A percentile compares a stretch with the other conserved stretches of the same genome.
phyloP scores from a whole-genome alignment of 1,284 basidiomycete species.

The Ceratobasidium sp. region DNA sequence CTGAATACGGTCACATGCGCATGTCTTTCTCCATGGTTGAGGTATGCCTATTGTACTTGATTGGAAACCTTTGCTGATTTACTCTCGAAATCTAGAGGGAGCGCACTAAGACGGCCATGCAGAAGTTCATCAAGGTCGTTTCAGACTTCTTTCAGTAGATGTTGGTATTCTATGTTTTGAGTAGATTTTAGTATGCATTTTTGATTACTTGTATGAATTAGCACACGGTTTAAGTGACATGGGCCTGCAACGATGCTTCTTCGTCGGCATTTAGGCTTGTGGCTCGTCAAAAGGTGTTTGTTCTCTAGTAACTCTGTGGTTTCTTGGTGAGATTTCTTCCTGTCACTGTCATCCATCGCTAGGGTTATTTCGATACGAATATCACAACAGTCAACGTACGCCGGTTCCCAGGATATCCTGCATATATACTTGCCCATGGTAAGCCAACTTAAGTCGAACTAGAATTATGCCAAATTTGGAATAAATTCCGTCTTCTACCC shows the following conservation, averaged over 20 bases:
- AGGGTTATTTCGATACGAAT: too few species aligned
- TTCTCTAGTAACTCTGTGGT: too few species aligned
- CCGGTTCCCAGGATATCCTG: too few species aligned
- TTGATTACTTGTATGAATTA: not conserved
- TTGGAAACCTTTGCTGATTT: not conserved
- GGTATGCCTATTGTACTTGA: conserved; percentile 58
- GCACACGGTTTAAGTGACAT: not conserved
- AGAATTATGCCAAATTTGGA: not conserved
- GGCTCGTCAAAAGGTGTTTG: too few species aligned
- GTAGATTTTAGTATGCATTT: not conserved
- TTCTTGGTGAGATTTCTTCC: too few species aligned
- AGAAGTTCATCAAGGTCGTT: conserved; percentile 60
- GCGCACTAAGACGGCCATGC: conserved; percentile 63
- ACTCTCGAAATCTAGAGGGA: conserved; percentile 55
- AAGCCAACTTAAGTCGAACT: too few species aligned
- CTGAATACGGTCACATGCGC: conserved; percentile 68
- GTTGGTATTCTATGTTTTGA: not conserved
- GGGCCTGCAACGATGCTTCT: not conserved
- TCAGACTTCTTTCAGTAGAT: conserved; percentile 49
- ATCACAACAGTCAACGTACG: too few species aligned
- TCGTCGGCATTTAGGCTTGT: too few species aligned
- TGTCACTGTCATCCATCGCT: too few species aligned
- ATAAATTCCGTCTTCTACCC: not conserved
- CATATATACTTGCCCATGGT: too few species aligned
- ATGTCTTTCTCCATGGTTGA: conserved; percentile 71